phyloP scores from a whole-genome alignment of 345 rosid genomes.

The Erucastrum elatum region DNA sequence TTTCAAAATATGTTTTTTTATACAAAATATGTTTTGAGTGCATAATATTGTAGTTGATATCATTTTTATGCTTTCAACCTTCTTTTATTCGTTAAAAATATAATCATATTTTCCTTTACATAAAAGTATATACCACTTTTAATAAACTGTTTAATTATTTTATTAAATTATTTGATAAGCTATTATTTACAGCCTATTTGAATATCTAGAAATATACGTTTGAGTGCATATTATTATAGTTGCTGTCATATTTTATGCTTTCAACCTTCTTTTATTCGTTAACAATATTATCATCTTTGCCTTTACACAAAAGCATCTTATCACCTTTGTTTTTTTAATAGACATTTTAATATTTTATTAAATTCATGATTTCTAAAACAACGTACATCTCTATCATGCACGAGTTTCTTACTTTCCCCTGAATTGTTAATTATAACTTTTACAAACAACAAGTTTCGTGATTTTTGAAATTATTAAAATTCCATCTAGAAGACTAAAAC shows the following conservation, averaged over 20 bases:
- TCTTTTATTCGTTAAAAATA: neutral
- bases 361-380: neutral
- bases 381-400: neutral
- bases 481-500: neutral
- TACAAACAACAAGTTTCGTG: neutral
- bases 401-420: neutral
- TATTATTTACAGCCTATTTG: too few relatives aligned
- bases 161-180: too few relatives aligned
- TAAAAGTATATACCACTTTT: neutral
- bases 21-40: neutral
- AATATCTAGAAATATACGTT: too few relatives aligned
- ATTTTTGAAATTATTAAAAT: constrained; percentile 34
- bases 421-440: neutral
- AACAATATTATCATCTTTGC: constrained; percentile 12
- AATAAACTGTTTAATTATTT: too few relatives aligned
- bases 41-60: neutral
- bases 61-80: neutral
- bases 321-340: neutral
- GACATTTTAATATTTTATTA: too few relatives aligned
- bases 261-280: neutral
- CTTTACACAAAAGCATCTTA: constrained; percentile 22
- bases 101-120: constrained; percentile 19
- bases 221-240: neutral
- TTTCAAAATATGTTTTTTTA: neutral
- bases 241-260: neutral